A percentile compares a stretch with the other conserved stretches of the same genome.
These are phyloP conservation scores for Colletotrichum graminicola DNA, from an alignment of 2,329 filamentous ascomycete genomes.

Conservation along the genomic window DNA sequence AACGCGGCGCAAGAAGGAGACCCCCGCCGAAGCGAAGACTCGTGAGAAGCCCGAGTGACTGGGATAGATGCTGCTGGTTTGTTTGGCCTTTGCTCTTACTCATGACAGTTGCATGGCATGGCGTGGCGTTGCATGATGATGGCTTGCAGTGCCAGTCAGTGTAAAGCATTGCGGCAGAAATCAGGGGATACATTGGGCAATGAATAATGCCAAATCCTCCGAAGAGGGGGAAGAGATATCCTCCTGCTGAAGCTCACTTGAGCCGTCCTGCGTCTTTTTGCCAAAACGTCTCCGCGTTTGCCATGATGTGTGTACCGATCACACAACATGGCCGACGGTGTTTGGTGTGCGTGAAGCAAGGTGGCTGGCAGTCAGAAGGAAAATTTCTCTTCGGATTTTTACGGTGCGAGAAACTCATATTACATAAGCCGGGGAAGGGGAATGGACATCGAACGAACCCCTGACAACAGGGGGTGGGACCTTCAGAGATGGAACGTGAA, in stretches of 20 bases:
- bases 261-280: constrained; percentile 6
- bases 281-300: neutral
- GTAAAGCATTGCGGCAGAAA: neutral
- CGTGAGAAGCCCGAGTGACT: constrained; percentile 42
- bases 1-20: constrained; percentile 42
- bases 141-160: neutral
- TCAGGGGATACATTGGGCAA: neutral
- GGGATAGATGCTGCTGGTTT: constrained; percentile 39
- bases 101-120: neutral
- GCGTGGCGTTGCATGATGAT: neutral
- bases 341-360: neutral
- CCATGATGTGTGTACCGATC: neutral
- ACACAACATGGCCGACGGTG: neutral
- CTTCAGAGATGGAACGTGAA: neutral
- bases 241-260: constrained; percentile 5
- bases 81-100: neutral
- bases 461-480: neutral
- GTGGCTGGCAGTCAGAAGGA: neutral
- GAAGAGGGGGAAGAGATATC: neutral
- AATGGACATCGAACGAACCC: neutral
- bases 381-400: constrained; percentile 19
- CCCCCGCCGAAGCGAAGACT: constrained; percentile 39
- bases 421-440: neutral
- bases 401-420: neutral
- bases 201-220: constrained; percentile 17